Evolutionary conservation across 1,284 basidiomycete species (phyloP).

Genomic region (Malassezia nana): DNA sequence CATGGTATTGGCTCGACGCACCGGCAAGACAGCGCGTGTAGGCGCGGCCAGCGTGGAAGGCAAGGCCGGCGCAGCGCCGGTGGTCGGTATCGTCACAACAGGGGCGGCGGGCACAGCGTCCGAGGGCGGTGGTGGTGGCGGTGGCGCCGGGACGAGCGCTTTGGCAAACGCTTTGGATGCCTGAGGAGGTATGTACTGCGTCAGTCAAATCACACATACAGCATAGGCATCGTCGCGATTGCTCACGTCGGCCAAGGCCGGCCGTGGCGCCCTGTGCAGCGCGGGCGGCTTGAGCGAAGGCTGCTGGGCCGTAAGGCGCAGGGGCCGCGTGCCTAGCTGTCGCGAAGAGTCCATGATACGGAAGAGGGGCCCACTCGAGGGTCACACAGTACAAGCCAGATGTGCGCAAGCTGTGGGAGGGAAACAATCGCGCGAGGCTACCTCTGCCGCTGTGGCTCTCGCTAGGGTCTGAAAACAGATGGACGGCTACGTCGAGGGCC

Average conservation of each 20-base stretch:
- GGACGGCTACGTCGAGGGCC: not conserved
- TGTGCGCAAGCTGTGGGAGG: not conserved
- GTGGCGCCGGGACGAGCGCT: not conserved
- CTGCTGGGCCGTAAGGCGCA: conserved; percentile 12
- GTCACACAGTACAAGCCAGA: not conserved
- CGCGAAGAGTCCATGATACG: conserved; percentile 9
- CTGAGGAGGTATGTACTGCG: not conserved
- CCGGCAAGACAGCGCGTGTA: not conserved
- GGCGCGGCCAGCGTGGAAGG: not conserved
- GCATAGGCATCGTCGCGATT: conserved; percentile 8
- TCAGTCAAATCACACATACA: not conserved
- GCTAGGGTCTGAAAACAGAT: not conserved
- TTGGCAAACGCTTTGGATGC: not conserved
- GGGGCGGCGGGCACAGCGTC: not conserved
- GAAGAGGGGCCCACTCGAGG: not conserved
- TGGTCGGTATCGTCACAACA: not conserved
- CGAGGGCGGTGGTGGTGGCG: not conserved
- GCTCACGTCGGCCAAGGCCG: conserved; percentile 18
- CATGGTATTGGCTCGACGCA: not conserved
- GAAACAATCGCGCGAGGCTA: not conserved
- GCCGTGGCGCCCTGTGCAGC: conserved; percentile 1
- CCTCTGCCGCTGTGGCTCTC: not conserved
- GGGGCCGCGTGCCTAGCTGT: conserved; percentile 8
- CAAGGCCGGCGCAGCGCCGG: not conserved
- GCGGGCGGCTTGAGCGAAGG: conserved; percentile 11